Evolutionary conservation across 495 filamentous ascomycete species (phyloP).

Genomic region (Podospora bellae-mahoneyi): DNA sequence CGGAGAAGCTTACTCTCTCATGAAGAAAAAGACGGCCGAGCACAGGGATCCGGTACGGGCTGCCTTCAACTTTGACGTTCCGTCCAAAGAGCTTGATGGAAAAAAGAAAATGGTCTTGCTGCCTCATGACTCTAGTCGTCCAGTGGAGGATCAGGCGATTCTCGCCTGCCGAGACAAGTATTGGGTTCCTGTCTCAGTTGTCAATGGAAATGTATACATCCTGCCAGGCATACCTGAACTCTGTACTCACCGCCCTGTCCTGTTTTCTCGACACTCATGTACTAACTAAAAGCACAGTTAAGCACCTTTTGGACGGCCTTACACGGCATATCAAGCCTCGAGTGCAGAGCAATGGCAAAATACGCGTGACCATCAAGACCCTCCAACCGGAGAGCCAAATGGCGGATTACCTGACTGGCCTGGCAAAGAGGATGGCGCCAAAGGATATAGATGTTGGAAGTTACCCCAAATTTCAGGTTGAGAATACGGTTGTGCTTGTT

Average conservation of each 20-base stretch:
- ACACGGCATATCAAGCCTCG: conserved; percentile 46
- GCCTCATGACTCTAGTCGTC: conserved; percentile 63
- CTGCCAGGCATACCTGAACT: conserved; percentile 85
- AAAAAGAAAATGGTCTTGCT: conserved; percentile 86
- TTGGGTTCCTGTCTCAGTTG: conserved; percentile 85
- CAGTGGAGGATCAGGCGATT: conserved; percentile 62
- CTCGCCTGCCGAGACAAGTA: conserved; percentile 70
- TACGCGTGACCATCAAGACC: conserved; percentile 77
- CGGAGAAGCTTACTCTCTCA: conserved; percentile 67
- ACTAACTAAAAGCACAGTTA: conserved; percentile 42
- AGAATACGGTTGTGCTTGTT: conserved; percentile 89
- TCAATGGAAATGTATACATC: conserved; percentile 92
- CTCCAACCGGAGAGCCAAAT: conserved; percentile 81
- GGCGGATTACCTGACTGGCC: conserved; percentile 73
- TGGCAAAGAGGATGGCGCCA: conserved; percentile 66
- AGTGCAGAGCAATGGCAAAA: conserved; percentile 69
- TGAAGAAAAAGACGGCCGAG: conserved; percentile 75
- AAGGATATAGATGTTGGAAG: conserved; percentile 91
- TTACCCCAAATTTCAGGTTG: conserved; percentile 83
- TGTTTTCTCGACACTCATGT: not conserved
- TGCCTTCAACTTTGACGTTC: conserved; percentile 75
- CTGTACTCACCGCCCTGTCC: conserved; percentile 40
- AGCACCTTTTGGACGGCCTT: conserved; percentile 69
- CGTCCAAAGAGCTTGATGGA: conserved; percentile 71
- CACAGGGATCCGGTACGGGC: conserved; percentile 52